Percentiles rank a stretch among this genome's conserved stretches.
phyloP scores from a whole-genome alignment of 352 stramenopile genomes.

The Globisporangium lucens region DNA sequence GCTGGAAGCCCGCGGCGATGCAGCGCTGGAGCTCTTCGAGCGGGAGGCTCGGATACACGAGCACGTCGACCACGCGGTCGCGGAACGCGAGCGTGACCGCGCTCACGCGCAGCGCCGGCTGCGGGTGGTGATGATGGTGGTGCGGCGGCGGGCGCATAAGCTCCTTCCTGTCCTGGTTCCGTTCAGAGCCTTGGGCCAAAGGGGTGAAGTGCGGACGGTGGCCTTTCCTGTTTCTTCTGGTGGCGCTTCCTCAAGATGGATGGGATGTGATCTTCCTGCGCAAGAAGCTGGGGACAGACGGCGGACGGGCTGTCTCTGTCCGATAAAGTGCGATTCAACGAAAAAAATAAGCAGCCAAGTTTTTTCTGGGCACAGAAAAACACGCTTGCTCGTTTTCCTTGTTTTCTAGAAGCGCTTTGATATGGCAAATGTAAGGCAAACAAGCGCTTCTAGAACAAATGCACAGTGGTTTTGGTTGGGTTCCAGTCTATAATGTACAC shows the following conservation, averaged over 20 bases:
- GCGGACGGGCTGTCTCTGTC: background rate
- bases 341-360: background rate
- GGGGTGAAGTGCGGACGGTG: background rate
- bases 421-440: background rate
- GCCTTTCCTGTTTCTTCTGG: background rate
- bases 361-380: background rate
- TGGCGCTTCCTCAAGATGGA: constrained; percentile 15
- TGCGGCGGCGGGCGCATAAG: constrained; percentile 6
- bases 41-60: constrained; percentile 34
- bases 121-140: background rate
- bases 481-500: background rate
- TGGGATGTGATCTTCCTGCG: constrained; percentile 14
- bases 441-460: background rate
- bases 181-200: background rate
- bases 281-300: background rate
- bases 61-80: constrained; percentile 29
- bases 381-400: background rate
- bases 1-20: constrained; percentile 41
- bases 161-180: background rate
- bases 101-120: constrained; percentile 24
- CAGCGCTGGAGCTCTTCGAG: constrained; percentile 54
- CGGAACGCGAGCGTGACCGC: constrained; percentile 36
- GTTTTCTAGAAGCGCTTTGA: background rate
- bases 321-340: constrained; percentile 2
- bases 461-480: background rate